These are phyloP conservation scores for Colletotrichum ledebouriae DNA, from an alignment of 2,329 filamentous ascomycete genomes.

Conservation along the genomic window DNA sequence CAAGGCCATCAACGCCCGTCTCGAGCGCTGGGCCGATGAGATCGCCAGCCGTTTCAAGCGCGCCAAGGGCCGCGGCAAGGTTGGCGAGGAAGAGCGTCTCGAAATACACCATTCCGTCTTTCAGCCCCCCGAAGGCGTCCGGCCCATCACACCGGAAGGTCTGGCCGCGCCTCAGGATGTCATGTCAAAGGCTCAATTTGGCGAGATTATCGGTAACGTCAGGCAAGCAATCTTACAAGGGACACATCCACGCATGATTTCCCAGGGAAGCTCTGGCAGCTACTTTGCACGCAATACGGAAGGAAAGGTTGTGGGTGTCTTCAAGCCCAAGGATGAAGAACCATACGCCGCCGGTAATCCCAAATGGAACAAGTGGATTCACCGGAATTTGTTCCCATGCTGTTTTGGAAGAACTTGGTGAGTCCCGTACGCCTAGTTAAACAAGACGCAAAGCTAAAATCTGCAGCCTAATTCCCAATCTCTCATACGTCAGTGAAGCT, in stretches of 20 bases:
- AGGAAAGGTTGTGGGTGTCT: slow-evolving; percentile 96
- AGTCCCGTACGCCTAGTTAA: slow-evolving; percentile 45
- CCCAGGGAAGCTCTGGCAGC: slow-evolving; percentile 96
- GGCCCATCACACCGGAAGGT: slow-evolving; percentile 81
- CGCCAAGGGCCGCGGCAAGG: slow-evolving; percentile 78
- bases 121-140: slow-evolving; percentile 88
- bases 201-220: slow-evolving; percentile 91
- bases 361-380: slow-evolving; percentile 99
- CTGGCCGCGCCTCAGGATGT: slow-evolving; percentile 75
- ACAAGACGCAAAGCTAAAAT: slow-evolving; percentile 10
- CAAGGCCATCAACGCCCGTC: slow-evolving; percentile 95
- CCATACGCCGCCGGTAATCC: slow-evolving; percentile 97
- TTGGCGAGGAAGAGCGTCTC: slow-evolving; percentile 83
- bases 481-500: slow-evolving; percentile 97
- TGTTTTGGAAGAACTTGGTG: slow-evolving; percentile 94
- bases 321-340: slow-evolving; percentile 99
- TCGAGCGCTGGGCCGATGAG: slow-evolving; percentile 98
- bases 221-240: slow-evolving; percentile 89
- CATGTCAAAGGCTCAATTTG: slow-evolving; percentile 86
- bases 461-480: slow-evolving; percentile 86
- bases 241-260: slow-evolving; percentile 94
- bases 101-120: slow-evolving; percentile 99
- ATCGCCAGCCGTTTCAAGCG: slow-evolving; percentile 98
- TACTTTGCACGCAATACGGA: slow-evolving; percentile 95
- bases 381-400: slow-evolving; percentile 96